Evolutionary conservation across 148 eudicot genomes (phyloP).

Genomic region (Tetragonia tetragonoides): DNA sequence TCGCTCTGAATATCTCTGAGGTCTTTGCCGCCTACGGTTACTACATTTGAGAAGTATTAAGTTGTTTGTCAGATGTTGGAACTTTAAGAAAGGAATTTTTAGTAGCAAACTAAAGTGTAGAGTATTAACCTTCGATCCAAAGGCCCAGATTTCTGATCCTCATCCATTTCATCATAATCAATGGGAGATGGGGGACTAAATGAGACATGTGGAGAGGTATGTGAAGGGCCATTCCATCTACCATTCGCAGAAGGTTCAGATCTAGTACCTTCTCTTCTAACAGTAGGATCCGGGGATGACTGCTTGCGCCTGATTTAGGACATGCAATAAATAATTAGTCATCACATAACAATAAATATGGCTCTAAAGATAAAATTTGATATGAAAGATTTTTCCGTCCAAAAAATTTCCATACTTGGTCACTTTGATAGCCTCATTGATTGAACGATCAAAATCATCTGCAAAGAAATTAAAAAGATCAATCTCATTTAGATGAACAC

Average conservation of each 20-base stretch:
- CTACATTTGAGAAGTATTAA: slow-evolving; percentile 30
- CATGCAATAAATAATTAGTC: not conserved
- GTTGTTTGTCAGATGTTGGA: not conserved
- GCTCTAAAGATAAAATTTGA: not conserved
- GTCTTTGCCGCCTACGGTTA: slow-evolving; percentile 74
- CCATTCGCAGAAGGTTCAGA: slow-evolving; percentile 57
- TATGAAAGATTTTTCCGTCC: not conserved
- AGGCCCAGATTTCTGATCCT: slow-evolving; percentile 39
- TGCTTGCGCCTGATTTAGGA: slow-evolving; percentile 52
- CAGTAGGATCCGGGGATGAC: slow-evolving; percentile 55
- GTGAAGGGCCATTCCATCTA: slow-evolving; percentile 48
- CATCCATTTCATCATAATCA: slow-evolving; percentile 56
- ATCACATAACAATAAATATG: not conserved
- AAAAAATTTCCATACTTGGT: slow-evolving; percentile 61
- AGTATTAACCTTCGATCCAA: slow-evolving; percentile 67
- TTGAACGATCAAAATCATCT: slow-evolving; percentile 60
- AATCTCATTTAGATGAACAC: not conserved
- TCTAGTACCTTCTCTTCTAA: slow-evolving; percentile 45
- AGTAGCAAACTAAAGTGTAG: not conserved
- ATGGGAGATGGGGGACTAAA: slow-evolving; percentile 56
- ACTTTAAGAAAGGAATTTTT: not conserved
- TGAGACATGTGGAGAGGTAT: slow-evolving; percentile 36
- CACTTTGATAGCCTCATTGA: slow-evolving; percentile 74
- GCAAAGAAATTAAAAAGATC: slow-evolving; percentile 26
- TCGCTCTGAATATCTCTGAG: slow-evolving; percentile 65